These are phyloP conservation scores for Alternaria arbusti DNA, from an alignment of 2,329 filamentous ascomycete genomes.

Conservation along the genomic window DNA sequence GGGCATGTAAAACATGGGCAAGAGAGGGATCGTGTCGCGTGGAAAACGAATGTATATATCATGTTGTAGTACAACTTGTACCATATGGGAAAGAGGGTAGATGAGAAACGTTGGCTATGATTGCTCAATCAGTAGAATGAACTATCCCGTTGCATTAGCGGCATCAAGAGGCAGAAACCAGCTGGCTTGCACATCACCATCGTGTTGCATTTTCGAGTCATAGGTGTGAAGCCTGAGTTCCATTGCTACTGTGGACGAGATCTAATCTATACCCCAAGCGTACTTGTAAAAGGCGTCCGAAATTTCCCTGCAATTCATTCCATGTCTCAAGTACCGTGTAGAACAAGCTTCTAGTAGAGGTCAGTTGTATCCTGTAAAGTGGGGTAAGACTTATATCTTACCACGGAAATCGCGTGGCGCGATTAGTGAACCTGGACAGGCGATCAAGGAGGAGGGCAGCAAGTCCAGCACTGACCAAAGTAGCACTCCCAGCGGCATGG, in stretches of 20 bases:
- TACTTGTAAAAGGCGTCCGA: neutral
- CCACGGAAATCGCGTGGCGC: neutral
- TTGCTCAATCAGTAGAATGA: neutral
- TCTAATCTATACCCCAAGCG: neutral
- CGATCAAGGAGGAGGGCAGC: neutral
- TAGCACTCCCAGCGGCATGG: neutral
- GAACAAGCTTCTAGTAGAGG: neutral
- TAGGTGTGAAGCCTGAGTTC: neutral
- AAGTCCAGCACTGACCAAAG: neutral
- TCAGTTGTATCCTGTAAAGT: neutral
- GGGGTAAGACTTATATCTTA: neutral
- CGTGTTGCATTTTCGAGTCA: neutral
- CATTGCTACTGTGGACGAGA: neutral
- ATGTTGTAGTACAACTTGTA: neutral
- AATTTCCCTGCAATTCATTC: neutral
- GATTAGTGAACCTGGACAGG: neutral
- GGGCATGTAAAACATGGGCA: conserved; percentile 18
- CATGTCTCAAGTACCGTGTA: neutral
- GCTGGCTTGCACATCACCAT: neutral
- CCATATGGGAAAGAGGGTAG: neutral
- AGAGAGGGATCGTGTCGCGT: neutral
- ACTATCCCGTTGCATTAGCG: neutral
- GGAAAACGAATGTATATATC: neutral
- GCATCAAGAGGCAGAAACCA: neutral
- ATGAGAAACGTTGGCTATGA: neutral